These are phyloP conservation scores for Bromus sterilis DNA, from an alignment of 176 grass and related monocot genomes.

Conservation along the genomic window DNA sequence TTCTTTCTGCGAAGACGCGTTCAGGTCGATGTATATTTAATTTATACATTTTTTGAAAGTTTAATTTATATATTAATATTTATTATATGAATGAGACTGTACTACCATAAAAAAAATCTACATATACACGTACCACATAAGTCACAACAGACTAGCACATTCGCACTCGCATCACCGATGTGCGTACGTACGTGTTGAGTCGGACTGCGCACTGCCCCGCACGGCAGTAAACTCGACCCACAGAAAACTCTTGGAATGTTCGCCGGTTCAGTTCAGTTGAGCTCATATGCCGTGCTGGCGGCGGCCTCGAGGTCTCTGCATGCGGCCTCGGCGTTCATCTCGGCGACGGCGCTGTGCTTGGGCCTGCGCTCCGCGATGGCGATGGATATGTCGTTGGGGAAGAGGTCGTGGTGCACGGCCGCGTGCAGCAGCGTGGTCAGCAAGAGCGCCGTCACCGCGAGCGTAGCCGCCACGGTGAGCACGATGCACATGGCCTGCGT, in stretches of 20 bases:
- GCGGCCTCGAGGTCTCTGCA: slow-evolving; percentile 12
- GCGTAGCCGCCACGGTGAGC: slow-evolving; percentile 45
- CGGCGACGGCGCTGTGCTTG: slow-evolving; percentile 4
- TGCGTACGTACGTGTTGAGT: not conserved
- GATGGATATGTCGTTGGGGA: slow-evolving; percentile 97
- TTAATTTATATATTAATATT: no score
- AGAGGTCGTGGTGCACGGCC: slow-evolving; percentile 60
- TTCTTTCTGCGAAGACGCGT: no score
- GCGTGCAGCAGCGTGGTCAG: slow-evolving; percentile 75
- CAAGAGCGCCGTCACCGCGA: slow-evolving; percentile 46
- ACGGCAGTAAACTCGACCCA: not conserved
- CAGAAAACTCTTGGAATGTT: no score
- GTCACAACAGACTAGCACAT: not conserved
- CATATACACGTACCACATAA: no score
- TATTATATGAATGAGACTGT: no score
- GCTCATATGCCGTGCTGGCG: no score
- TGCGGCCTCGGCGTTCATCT: not conserved
- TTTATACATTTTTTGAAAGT: no score
- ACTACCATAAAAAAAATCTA: no score
- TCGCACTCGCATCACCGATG: not conserved
- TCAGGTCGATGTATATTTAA: no score
- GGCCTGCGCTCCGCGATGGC: slow-evolving; percentile 56
- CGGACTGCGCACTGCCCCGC: not conserved
- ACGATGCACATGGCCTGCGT: slow-evolving; percentile 58
- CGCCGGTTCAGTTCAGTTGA: no score